A percentile compares a stretch with the other conserved stretches of the same genome.
These are phyloP conservation scores for Globisporangium paddicum DNA, from an alignment of 352 stramenopile species.

Conservation along the genomic window DNA sequence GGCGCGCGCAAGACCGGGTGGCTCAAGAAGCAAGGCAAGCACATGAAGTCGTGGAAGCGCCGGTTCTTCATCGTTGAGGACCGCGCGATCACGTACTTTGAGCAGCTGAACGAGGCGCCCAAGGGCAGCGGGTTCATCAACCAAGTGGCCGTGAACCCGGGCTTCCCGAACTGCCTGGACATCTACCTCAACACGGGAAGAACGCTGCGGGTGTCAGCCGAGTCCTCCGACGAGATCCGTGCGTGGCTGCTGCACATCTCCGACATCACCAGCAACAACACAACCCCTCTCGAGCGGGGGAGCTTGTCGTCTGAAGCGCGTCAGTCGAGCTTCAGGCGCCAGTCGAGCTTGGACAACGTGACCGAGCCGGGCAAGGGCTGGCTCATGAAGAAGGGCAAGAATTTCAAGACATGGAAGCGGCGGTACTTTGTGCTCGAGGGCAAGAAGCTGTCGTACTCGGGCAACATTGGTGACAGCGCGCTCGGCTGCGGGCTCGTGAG, in stretches of 20 bases:
- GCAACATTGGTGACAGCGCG: conserved; percentile 23
- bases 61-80: conserved; percentile 71
- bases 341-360: background rate
- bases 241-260: conserved; percentile 52
- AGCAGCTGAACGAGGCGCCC: conserved; percentile 47
- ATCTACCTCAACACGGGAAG: conserved; percentile 53
- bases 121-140: conserved; percentile 54
- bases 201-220: conserved; percentile 56
- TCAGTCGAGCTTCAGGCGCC: conserved; percentile 6
- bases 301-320: conserved; percentile 8
- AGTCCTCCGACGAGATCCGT: conserved; percentile 57
- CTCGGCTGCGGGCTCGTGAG: conserved; percentile 53
- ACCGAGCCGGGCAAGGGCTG: conserved; percentile 33
- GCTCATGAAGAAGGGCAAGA: conserved; percentile 56
- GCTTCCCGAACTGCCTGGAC: conserved; percentile 61
- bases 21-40: conserved; percentile 74
- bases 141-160: conserved; percentile 37
- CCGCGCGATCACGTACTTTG: conserved; percentile 53
- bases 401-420: conserved; percentile 66
- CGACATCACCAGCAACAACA: conserved; percentile 15
- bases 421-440: conserved; percentile 56
- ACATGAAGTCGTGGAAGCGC: conserved; percentile 68
- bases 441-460: conserved; percentile 57
- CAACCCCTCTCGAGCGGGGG: conserved; percentile 17
- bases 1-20: conserved; percentile 53